phyloP scores from a whole-genome alignment of 163 green algal genomes.

The Chlamydomonas reinhardtii region DNA sequence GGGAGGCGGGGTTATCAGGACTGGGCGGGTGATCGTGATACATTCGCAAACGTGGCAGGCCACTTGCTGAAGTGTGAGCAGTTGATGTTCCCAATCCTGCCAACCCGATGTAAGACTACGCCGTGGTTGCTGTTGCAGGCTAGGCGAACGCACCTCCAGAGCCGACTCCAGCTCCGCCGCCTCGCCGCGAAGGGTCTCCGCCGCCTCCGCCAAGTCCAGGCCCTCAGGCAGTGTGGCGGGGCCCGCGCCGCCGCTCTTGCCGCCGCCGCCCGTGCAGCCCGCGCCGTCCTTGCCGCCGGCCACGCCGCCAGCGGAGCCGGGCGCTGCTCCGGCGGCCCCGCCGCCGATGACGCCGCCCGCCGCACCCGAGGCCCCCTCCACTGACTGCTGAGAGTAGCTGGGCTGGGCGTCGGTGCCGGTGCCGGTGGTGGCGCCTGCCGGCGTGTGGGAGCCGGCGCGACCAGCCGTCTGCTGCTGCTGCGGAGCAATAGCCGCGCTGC shows the following conservation, averaged over 20 bases:
- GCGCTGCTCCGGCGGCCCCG: neutral
- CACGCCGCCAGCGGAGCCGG: neutral
- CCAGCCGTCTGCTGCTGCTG: neutral
- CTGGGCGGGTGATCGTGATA: no score
- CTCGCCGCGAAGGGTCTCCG: constrained; percentile 11
- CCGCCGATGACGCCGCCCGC: neutral
- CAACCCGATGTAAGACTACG: no score
- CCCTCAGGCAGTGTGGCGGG: constrained; percentile 9
- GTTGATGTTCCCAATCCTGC: no score
- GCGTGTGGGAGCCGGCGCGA: neutral
- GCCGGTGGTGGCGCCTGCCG: neutral
- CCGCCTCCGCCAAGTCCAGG: neutral
- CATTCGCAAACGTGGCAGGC: no score
- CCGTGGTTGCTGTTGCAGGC: no score
- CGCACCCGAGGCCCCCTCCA: neutral
- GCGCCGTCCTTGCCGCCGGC: neutral
- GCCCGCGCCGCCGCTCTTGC: constrained; percentile 7
- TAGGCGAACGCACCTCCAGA: constrained; percentile 35
- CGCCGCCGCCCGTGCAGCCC: neutral
- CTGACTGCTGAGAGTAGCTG: constrained; percentile 11
- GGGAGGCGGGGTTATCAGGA: neutral
- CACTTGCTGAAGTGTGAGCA: no score
- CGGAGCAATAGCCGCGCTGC: neutral
- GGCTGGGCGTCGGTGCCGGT: neutral
- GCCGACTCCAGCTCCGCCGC: constrained; percentile 12